Evolutionary conservation across 1,284 basidiomycete species (phyloP), one percentile per base, ranked within the genome.

Genomic region (Microbotryum intermedium): DNA sequence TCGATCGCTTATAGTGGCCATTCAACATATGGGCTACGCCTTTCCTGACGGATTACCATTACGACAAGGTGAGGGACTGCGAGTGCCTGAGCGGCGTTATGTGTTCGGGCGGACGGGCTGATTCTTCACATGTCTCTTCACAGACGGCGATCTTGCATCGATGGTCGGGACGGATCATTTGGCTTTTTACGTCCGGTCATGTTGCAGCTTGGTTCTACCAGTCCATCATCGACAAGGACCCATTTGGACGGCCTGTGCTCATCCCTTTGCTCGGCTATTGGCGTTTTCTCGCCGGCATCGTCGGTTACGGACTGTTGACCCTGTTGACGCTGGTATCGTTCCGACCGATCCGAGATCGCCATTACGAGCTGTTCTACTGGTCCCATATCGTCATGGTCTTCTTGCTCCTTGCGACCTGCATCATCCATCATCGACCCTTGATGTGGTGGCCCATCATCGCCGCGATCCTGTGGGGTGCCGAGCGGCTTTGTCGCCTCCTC

Each of bases 281-380:
- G 57, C 82, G 84, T 52, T 92, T 92, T 72, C 78, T 86, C 55
- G 88, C 79, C 70, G 89, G 84, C 13, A 84, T 84, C 77, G 79
- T 81, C 34, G 84, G 85, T 0, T 90, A 86, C 73, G 77, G 76
- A n/a, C 76, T 82, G 47, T 79, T 92, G 72, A 88, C 85, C 0
- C 71, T 84, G 10, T 76, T 91, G 57, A 81, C 85, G 63, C 69
- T 83, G 42, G 73, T 84, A 44, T 87, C 86, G 29, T 70, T 88
- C 43, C 77, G 78, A 7, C 81, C 83, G 5, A 73, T 92, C 52
- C 81, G 90, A 42, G 81, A 81, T 53, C 76, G 77, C 13, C 81
- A 82, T 68, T 92, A 90, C 74, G 88, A 90, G 72, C 71, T 78
- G 25, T 92, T 92, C 77, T 90, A 87, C 72, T 75, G 81, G 61